Conservation (phyloP, 306 rosid species). For the Quercus rubra region DNA sequence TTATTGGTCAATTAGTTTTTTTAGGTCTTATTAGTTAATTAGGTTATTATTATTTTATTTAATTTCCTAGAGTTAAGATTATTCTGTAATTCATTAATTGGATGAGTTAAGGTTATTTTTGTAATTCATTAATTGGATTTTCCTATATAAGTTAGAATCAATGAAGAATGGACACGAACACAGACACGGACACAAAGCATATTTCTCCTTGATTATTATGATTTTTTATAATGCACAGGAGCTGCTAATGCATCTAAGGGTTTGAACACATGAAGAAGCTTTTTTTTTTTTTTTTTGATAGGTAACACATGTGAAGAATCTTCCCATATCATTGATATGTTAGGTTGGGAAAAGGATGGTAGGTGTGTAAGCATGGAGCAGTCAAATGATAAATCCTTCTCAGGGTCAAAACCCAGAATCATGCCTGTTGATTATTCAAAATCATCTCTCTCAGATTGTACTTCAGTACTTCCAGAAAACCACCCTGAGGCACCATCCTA, state of each 20-base stretch:
- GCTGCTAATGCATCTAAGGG: constrained; percentile 33
- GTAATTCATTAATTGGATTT: too few relatives aligned
- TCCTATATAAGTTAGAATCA: too few relatives aligned
- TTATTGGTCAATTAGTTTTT: too few relatives aligned
- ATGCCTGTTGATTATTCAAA: constrained; percentile 32
- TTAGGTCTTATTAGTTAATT: too few relatives aligned
- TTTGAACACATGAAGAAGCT: constrained; percentile 10
- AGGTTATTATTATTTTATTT: too few relatives aligned
- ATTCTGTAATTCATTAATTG: too few relatives aligned
- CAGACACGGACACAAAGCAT: neutral
- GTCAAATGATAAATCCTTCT: constrained; percentile 37
- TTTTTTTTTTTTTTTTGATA: too few relatives aligned
- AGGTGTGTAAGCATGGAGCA: constrained; percentile 26
- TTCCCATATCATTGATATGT: constrained; percentile 22
- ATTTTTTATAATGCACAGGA: constrained; percentile 29
- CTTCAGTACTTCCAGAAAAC: constrained; percentile 36
- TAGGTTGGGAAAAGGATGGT: constrained; percentile 31
- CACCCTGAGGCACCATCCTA: constrained; percentile 26
- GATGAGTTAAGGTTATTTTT: too few relatives aligned
- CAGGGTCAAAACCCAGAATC: constrained; percentile 30
- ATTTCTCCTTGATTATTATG: neutral
- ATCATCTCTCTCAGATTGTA: constrained; percentile 34
- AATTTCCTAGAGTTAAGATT: too few relatives aligned
- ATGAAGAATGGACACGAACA: too few relatives aligned
- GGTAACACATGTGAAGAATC: constrained; percentile 21